Evolutionary conservation across 441 rosid species (phyloP).

Genomic region (Gossypium trilobum): DNA sequence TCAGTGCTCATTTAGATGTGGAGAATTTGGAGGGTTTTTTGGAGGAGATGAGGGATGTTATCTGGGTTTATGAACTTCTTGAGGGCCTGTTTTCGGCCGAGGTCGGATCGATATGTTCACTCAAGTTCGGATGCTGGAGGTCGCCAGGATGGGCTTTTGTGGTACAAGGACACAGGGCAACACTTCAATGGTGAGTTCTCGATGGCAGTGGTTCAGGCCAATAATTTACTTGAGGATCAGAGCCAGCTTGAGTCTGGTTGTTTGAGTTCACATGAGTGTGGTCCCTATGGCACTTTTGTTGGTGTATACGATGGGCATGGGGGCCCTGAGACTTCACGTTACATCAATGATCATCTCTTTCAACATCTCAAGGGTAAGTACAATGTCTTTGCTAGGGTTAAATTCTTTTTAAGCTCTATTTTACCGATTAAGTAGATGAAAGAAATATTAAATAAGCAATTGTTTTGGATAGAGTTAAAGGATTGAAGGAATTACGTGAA

Average conservation of each 20-base stretch:
- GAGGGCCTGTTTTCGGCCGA: constrained; percentile 84
- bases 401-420: background rate
- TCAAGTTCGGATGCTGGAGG: constrained; percentile 51
- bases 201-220: constrained; percentile 97
- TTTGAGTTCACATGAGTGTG: constrained; percentile 51
- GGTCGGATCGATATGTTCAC: constrained; percentile 57
- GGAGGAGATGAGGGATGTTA: constrained; percentile 98
- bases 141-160: constrained; percentile 77
- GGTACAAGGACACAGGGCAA: constrained; percentile 84
- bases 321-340: constrained; percentile 84
- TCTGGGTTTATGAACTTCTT: constrained; percentile 74
- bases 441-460: background rate
- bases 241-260: constrained; percentile 89
- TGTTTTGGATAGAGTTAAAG: background rate
- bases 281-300: constrained; percentile 81
- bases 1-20: constrained; percentile 27
- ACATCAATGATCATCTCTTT: constrained; percentile 69
- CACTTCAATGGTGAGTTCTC: constrained; percentile 85
- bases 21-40: constrained; percentile 40
- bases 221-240: constrained; percentile 90
- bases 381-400: constrained; percentile 12
- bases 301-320: constrained; percentile 96
- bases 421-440: background rate
- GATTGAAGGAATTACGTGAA: background rate
- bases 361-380: constrained; percentile 71